These are phyloP conservation scores for Ustilago esculenta DNA, from an alignment of 1,284 basidiomycete genomes.

Conservation along the genomic window DNA sequence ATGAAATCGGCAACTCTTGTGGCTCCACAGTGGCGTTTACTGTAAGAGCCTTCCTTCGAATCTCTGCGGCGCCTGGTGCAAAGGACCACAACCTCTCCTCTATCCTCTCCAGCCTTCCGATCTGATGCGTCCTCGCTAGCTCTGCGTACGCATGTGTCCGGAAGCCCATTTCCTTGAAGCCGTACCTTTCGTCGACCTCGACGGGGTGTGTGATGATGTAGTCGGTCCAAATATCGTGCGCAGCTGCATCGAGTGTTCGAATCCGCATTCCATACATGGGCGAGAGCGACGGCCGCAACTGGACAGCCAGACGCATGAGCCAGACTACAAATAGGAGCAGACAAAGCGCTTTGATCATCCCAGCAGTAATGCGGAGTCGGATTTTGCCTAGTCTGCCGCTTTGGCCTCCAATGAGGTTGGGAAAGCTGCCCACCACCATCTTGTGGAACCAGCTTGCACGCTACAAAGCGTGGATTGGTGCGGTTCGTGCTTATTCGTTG, in stretches of 20 bases:
- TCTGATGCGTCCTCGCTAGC: conserved; percentile 23
- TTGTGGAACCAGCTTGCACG: background rate
- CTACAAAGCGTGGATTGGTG: too few relatives aligned
- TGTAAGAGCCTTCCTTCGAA: conserved; percentile 18
- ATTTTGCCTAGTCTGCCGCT: background rate
- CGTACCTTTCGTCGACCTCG: conserved; percentile 39
- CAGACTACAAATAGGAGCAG: conserved; percentile 10
- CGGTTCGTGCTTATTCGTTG: too few relatives aligned
- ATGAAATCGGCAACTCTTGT: background rate
- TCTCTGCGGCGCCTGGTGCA: conserved; percentile 26
- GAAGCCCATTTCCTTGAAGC: conserved; percentile 46
- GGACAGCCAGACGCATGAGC: conserved; percentile 16
- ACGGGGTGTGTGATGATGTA: conserved; percentile 38
- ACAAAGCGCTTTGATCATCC: conserved; percentile 20
- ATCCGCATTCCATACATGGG: conserved; percentile 27
- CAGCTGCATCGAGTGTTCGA: conserved; percentile 26
- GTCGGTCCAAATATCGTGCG: conserved; percentile 38
- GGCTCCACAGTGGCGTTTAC: background rate
- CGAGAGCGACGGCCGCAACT: conserved; percentile 29
- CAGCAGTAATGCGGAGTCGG: conserved; percentile 2
- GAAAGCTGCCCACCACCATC: conserved; percentile 18
- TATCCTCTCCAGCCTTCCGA: conserved; percentile 25
- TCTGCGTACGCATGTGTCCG: conserved; percentile 38
- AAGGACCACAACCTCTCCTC: conserved; percentile 34
- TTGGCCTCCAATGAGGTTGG: conserved; percentile 1